These are phyloP conservation scores for Fusarium luffae DNA, from an alignment of 2,329 filamentous ascomycete genomes.

Conservation along the genomic window DNA sequence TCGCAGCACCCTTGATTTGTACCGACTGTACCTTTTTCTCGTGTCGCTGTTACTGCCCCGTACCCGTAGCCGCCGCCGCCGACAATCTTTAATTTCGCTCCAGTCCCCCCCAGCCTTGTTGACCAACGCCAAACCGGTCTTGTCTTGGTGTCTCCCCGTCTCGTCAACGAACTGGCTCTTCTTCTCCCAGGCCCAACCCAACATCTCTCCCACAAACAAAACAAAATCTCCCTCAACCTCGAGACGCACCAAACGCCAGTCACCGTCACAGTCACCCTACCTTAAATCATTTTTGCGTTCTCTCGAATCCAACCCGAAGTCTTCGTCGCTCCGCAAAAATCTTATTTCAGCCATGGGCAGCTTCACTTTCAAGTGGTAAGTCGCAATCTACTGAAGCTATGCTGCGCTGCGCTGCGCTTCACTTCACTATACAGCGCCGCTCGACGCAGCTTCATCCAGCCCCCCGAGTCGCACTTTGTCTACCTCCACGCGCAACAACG, in stretches of 20 bases:
- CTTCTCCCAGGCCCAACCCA: slow-evolving; percentile 42
- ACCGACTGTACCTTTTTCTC: slow-evolving; percentile 32
- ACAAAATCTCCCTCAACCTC: slow-evolving; percentile 34
- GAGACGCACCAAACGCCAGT: slow-evolving; percentile 28
- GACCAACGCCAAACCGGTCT: slow-evolving; percentile 41
- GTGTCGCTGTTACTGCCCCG: slow-evolving; percentile 30
- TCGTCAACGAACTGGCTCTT: slow-evolving; percentile 34
- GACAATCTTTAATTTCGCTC: slow-evolving; percentile 46
- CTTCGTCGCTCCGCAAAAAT: slow-evolving; percentile 28
- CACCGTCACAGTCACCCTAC: slow-evolving; percentile 13
- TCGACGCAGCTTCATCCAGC: background rate
- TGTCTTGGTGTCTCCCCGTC: slow-evolving; percentile 36
- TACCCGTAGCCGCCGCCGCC: slow-evolving; percentile 25
- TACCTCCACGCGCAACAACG: slow-evolving; percentile 13
- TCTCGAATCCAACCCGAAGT: slow-evolving; percentile 23
- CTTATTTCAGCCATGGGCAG: slow-evolving; percentile 65
- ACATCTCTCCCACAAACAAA: slow-evolving; percentile 40
- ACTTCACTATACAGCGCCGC: slow-evolving; percentile 29
- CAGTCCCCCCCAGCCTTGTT: slow-evolving; percentile 40
- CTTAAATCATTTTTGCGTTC: slow-evolving; percentile 25
- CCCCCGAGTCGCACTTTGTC: slow-evolving; percentile 15
- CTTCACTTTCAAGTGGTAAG: slow-evolving; percentile 78
- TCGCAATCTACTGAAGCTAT: slow-evolving; percentile 21
- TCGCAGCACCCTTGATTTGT: slow-evolving; percentile 30
- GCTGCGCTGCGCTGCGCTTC: background rate